Evolutionary conservation across 2,329 filamentous ascomycete species (phyloP), one percentile per base, ranked within the genome.

Genomic region (Penicillium olsonii): DNA sequence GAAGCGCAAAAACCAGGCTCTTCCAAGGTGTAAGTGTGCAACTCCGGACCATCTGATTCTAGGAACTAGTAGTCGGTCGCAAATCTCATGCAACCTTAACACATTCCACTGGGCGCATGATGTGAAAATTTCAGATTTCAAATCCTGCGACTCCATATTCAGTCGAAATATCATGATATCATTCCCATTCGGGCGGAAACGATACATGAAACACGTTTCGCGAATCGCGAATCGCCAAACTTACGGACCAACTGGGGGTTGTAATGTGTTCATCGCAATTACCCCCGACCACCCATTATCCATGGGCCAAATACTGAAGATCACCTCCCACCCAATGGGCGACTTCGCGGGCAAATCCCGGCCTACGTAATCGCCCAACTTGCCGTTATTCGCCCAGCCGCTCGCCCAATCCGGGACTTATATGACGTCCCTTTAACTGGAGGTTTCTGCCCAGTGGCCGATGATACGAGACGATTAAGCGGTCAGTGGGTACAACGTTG

Each of bases 321-420:
- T 49, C 46, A 27, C 14, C 14, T n/a, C n/a, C 22, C 4, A 24
- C 4, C 22, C 4, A 24, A 24, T 24, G 12, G 17, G 17, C 15
- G 11, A 27, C 14, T 11, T 11, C 31, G n/a, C n/a, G n/a, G n/a
- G n/a, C 35, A 27, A 45, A 17, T n/a, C 33, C 35, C 41, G n/a
- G 26, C 34, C 40, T 39, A 45, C 46, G 46, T 49, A 39, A 49
- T 49, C 46, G 27, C 34, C 11, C 4, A 27, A 14, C 22, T 24
- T 22, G 6, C 18, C 4, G 9, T 34, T 33, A 48, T 48, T 26
- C 39, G 31, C 33, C 26, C 24, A 17, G 20, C 15, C 17, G 11
- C 10, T 29, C 26, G 12, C 27, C 37, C 37, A 47, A 38, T 49
- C 41, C 15, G 26, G 6, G 20, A 2, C 14, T 22, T 18, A 42